A percentile compares a stretch with the other conserved stretches of the same genome.
Conservation (phyloP, 2,329 filamentous ascomycete species). For the Geoglossum cookeanum region DNA sequence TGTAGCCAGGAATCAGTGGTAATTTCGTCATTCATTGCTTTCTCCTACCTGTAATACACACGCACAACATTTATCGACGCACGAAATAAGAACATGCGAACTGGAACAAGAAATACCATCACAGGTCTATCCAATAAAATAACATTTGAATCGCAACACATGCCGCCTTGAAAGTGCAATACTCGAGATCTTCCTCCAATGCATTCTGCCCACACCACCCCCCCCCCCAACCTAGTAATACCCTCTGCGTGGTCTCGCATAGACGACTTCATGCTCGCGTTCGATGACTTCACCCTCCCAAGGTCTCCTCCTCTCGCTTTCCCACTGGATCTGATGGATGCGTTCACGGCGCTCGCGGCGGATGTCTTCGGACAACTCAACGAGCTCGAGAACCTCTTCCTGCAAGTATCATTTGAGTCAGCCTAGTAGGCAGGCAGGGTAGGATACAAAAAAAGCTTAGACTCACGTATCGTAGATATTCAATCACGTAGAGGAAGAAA, state of each 20-base stretch:
- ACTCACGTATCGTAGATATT: conserved; percentile 76
- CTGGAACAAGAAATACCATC: background rate
- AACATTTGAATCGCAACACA: background rate
- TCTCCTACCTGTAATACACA: background rate
- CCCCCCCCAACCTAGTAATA: background rate
- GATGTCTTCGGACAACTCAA: conserved; percentile 67
- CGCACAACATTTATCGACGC: background rate
- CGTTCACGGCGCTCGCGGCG: conserved; percentile 42
- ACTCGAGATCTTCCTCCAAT: background rate
- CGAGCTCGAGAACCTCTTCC: conserved; percentile 75
- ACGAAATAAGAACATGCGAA: background rate
- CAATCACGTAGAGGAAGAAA: conserved; percentile 78
- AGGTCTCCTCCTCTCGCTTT: conserved; percentile 22
- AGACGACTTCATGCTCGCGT: conserved; percentile 29
- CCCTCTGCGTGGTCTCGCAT: background rate
- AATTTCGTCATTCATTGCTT: background rate
- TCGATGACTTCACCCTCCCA: conserved; percentile 43
- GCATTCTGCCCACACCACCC: background rate
- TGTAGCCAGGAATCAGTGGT: too few relatives aligned
- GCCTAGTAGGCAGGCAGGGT: conserved; percentile 7
- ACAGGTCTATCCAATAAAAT: background rate
- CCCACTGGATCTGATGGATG: conserved; percentile 37
- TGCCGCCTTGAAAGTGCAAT: background rate
- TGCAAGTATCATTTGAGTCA: conserved; percentile 24
- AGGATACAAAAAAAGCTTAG: background rate